Evolutionary conservation across 805 yeast genomes (phyloP).

Genomic region (Saturnispora gosingensis): DNA sequence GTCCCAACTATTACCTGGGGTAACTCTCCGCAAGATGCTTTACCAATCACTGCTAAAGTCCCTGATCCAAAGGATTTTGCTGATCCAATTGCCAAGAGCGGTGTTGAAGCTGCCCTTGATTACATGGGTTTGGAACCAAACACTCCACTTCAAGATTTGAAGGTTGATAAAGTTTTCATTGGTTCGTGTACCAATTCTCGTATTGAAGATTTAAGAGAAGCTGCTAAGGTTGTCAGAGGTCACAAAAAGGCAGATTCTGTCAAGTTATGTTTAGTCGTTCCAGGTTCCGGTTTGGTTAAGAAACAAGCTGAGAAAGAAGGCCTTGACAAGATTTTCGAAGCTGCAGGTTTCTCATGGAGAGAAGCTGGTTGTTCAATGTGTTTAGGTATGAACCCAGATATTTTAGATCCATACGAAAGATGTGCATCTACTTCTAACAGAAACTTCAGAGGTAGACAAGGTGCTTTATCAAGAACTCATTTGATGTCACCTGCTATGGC

Average conservation of each 20-base stretch:
- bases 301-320: slow-evolving; percentile 93
- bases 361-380: slow-evolving; percentile 99
- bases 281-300: slow-evolving; percentile 95
- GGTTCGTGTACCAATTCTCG: slow-evolving; percentile 98
- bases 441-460: slow-evolving; percentile 99
- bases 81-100: slow-evolving; percentile 68
- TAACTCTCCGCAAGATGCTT: slow-evolving; percentile 97
- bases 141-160: slow-evolving; percentile 64
- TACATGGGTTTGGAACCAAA: slow-evolving; percentile 90
- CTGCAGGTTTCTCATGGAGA: slow-evolving; percentile 97
- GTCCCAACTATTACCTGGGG: slow-evolving; percentile 99
- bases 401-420: slow-evolving; percentile 87
- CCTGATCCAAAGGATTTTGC: slow-evolving; percentile 77
- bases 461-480: slow-evolving; percentile 92
- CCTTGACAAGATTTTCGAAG: slow-evolving; percentile 77
- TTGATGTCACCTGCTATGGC: slow-evolving; percentile 99
- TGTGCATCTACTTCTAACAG: slow-evolving; percentile 99
- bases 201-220: slow-evolving; percentile 92
- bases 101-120: slow-evolving; percentile 83
- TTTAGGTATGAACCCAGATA: slow-evolving; percentile 98
- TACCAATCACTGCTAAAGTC: slow-evolving; percentile 82
- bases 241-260: slow-evolving; percentile 76
- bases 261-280: slow-evolving; percentile 82
- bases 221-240: slow-evolving; percentile 89
- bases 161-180: slow-evolving; percentile 88